Base-by-base conservation (phyloP, 768 basidiomycete species). In the Mycena capillaripes region DNA sequence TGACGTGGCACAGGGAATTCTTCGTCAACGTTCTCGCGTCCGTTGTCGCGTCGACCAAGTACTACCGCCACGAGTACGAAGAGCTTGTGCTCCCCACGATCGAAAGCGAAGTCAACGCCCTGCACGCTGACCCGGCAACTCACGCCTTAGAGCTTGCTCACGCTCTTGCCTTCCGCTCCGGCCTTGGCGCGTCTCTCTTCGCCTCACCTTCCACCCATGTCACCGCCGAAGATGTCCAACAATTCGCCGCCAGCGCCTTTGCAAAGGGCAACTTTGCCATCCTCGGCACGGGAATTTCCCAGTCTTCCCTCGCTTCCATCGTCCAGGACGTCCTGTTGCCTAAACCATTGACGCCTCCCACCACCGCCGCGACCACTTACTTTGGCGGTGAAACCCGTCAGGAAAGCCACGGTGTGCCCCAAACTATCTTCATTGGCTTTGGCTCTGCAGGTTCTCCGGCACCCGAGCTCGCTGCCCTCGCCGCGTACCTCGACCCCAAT, bases 1-100 rank as follows among this genome's bases (percentile, higher is more conserved):
- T 40, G 25, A 75, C 52, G 40, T 44, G 21, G 27, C 29, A 23
- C 81, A 98, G 97, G 82, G 84, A 88, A 42, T 96, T 92, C 88
- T 99, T 99, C 85, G 92, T 97, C 38, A 92, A 96, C 78, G 86
- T 97, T 74, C 91, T 99, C 75, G 87, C 95, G 32, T 94, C 94
- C 42, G 92, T 94, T 82, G 82, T 98, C 78, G 91, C 92, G 62
- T 93, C 95, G 25, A 89, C 95, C 66, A 93, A 93, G 80, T 97
- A 88, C 85, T 91, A 90, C 68, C 91, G 91, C 56, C 92, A 94
- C 68, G 93, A 95, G 80, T 92, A 91, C 66, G 85, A 89, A 65
- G 94, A 95, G 85, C 90, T 89, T 64, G 94, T 96, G 52, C 82
- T 89, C 4, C 93, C 92, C 27, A 84, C 91, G 59, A 87, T 97